phyloP scores from a whole-genome alignment of 2,329 filamentous ascomycete genomes.

The Alternaria dauci region DNA sequence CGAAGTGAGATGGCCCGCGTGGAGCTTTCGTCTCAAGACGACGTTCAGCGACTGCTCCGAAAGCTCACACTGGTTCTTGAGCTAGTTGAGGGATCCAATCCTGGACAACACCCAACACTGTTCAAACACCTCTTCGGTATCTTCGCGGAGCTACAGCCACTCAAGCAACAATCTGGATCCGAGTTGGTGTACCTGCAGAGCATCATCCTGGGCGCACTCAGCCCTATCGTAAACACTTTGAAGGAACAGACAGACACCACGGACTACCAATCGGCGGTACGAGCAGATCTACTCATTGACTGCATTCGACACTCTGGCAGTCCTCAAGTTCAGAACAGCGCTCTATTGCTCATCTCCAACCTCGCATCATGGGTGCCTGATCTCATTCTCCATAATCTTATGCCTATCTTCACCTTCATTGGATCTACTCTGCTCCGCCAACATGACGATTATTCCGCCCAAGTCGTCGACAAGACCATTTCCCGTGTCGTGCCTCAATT shows the following conservation, averaged over 20 bases:
- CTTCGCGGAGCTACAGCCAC: conserved; percentile 86
- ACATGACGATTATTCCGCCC: conserved; percentile 94
- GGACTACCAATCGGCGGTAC: conserved; percentile 80
- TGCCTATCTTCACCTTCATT: conserved; percentile 99
- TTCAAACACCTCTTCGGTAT: conserved; percentile 82
- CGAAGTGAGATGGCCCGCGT: conserved; percentile 72
- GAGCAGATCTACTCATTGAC: conserved; percentile 90
- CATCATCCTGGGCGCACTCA: conserved; percentile 79
- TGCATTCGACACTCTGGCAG: conserved; percentile 92
- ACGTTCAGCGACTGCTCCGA: conserved; percentile 73
- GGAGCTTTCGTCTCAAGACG: conserved; percentile 68
- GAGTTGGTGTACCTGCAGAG: conserved; percentile 92
- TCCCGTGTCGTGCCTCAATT: conserved; percentile 92
- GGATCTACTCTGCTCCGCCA: conserved; percentile 89
- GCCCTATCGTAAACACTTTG: conserved; percentile 82
- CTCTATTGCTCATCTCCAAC: conserved; percentile 85
- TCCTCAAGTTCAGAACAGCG: conserved; percentile 91
- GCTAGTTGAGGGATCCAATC: conserved; percentile 81
- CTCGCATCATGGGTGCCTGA: conserved; percentile 89
- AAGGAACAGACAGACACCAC: conserved; percentile 63
- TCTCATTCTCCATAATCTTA: conserved; percentile 92
- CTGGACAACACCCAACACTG: conserved; percentile 77
- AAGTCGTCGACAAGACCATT: conserved; percentile 94
- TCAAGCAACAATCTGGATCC: conserved; percentile 80
- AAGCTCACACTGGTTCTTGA: conserved; percentile 89